phyloP scores from a whole-genome alignment of 495 filamentous ascomycete genomes.

The Cercophora scortea region DNA sequence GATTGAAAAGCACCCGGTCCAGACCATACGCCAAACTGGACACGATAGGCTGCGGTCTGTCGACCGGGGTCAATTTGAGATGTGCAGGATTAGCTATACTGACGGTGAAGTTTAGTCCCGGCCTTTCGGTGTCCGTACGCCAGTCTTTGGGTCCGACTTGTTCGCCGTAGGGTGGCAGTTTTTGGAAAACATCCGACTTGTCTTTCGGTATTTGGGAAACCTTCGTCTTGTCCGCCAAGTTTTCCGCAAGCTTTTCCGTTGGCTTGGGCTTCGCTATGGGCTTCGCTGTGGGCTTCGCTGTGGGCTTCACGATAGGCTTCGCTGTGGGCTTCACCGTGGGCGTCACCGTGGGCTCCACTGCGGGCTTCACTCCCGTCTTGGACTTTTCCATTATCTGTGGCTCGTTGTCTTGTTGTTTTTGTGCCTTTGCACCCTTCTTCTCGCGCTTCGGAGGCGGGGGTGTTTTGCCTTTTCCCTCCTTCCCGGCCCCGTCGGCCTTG shows the following conservation, averaged over 20 bases:
- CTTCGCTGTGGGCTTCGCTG: no score
- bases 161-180: neutral
- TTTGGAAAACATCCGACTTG: neutral
- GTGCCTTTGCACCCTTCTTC: no score
- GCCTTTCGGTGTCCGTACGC: slow-evolving; percentile 10
- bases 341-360: no score
- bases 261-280: no score
- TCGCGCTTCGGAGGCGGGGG: no score
- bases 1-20: slow-evolving; percentile 90
- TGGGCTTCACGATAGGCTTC: no score
- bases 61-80: slow-evolving; percentile 34
- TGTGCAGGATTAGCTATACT: slow-evolving; percentile 16
- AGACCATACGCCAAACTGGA: slow-evolving; percentile 70
- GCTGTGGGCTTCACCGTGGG: no score
- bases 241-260: no score
- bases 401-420: no score
- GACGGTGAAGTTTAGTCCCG: slow-evolving; percentile 6
- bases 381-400: no score
- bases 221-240: neutral
- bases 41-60: slow-evolving; percentile 50
- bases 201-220: neutral
- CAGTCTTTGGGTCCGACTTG: neutral
- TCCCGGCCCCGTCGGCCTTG: neutral
- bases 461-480: no score
- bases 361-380: no score